A percentile compares a stretch with the other conserved stretches of the same genome.
Evolutionary conservation across 352 stramenopile species (phyloP).

Genomic region (Phytopythium ostracodes): DNA sequence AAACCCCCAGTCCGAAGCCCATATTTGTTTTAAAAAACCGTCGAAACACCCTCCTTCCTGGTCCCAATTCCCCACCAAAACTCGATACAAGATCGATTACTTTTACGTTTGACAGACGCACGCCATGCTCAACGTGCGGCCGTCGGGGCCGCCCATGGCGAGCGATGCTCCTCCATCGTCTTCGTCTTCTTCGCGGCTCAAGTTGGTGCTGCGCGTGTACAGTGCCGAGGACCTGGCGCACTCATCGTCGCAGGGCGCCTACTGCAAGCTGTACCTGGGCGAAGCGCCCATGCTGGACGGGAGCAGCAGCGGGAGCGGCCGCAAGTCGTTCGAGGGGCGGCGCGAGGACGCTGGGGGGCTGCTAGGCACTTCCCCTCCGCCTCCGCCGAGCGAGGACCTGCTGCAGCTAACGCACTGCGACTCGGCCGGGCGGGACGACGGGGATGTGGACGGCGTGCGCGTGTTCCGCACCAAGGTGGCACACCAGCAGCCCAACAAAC

Average conservation of each 20-base stretch:
- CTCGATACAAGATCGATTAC: too few species aligned
- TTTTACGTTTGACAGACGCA: too few species aligned
- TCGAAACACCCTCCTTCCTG: neutral
- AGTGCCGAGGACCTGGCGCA: slow-evolving; percentile 43
- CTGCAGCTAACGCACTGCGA: slow-evolving; percentile 12
- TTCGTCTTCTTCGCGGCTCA: slow-evolving; percentile 12
- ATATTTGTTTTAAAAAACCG: too few species aligned
- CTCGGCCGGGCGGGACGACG: slow-evolving; percentile 6
- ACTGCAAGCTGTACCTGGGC: slow-evolving; percentile 67
- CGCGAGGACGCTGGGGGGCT: neutral
- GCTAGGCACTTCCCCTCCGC: neutral
- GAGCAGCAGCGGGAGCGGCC: slow-evolving; percentile 11
- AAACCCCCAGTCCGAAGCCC: neutral
- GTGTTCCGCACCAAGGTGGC: slow-evolving; percentile 45
- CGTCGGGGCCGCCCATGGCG: too few species aligned
- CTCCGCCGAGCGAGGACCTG: neutral
- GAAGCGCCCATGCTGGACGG: slow-evolving; percentile 43
- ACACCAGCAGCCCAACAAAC: slow-evolving; percentile 26
- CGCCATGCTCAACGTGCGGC: slow-evolving; percentile 6
- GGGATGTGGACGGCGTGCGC: slow-evolving; percentile 19
- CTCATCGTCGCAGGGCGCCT: slow-evolving; percentile 50
- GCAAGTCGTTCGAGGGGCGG: slow-evolving; percentile 23
- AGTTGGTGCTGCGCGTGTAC: slow-evolving; percentile 54
- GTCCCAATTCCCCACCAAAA: too few species aligned
- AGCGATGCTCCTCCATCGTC: too few species aligned